Percentiles rank a stretch among this genome's conserved stretches.
Conservation (phyloP, 208 protist species). For the Trichomonas tenax region DNA sequence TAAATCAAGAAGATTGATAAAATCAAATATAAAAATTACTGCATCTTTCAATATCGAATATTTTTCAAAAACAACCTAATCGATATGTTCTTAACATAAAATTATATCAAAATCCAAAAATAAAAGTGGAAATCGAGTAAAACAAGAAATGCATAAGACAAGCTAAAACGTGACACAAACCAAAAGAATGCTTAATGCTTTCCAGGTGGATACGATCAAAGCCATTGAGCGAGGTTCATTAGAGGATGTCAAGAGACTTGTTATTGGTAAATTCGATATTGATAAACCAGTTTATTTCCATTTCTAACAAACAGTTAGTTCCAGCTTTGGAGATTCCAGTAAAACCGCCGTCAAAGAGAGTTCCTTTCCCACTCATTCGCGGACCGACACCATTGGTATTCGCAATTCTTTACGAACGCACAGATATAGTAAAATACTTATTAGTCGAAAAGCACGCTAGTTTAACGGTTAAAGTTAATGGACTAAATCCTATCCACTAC, state of each 20-base stretch:
- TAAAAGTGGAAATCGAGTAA: too few species aligned
- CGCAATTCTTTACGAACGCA: background rate
- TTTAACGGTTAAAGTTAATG: background rate
- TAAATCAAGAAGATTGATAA: too few species aligned
- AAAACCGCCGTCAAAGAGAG: background rate
- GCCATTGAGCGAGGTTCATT: background rate
- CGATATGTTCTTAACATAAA: too few species aligned
- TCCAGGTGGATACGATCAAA: background rate
- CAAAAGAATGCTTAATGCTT: background rate
- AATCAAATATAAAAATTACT: too few species aligned
- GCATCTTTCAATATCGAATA: too few species aligned
- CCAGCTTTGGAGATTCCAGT: background rate
- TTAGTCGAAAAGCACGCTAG: background rate
- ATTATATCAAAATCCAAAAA: too few species aligned
- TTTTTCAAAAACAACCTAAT: too few species aligned
- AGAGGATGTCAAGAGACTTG: background rate
- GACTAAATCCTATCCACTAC: conserved; percentile 1
- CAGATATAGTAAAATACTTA: conserved; percentile 2
- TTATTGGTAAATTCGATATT: conserved; percentile 4
- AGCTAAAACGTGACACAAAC: too few species aligned
- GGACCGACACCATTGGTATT: background rate
- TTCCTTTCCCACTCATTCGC: background rate
- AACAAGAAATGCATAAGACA: too few species aligned
- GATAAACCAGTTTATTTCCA: background rate
- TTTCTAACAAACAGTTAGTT: background rate